Evolutionary conservation across 225 moss, liverwort and hornwort species (phyloP), one percentile per base, ranked within the genome.

Genomic region (Physcomitrium patens): DNA sequence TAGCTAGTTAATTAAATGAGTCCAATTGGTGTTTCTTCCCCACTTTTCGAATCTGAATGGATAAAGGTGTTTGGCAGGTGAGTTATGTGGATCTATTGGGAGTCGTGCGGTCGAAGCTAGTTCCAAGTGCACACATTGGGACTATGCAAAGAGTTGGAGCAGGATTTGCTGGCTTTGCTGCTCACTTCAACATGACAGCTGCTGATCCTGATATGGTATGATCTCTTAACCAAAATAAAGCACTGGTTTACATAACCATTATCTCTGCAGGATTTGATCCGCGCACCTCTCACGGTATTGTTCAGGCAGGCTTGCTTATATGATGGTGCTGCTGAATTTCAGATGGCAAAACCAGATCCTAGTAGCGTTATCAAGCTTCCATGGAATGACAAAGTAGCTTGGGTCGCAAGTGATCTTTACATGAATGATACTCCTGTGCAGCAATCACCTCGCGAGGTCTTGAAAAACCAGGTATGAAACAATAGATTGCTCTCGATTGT

Each of bases 331-430:
- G 31, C 31, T 26, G 3, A 12, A 18, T 68, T 74, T 60, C 77
- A 92, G 96, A 82, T 92, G 73, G 96, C 96, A 69, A 55, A 84
- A 46, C 96, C 96, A 14, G 96, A 96, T 83, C 60, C 56, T 23
- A 70, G 72, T 17, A 90, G 89, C 73, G 81, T 90, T 17, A 86
- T 94, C 68, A 84, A 92, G 78, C 87, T 96, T 45, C 96, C 94
- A 9, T 96, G 96, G 96, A 90, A 86, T 2, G 65, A 79, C 55
- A 87, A 86, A 10, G 89, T 96, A 9, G 96, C 96, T 2, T 96
- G 96, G 96, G 92, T 96, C 43, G 86, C 96, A 28, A 92, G 96
- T 70, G 96, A 96, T 76, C 88, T 96, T 20, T 87, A 74, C 78
- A 89, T 96, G 89, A 65, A 90, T 58, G 91, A 55, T 18, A 44